These are phyloP conservation scores for Fusarium beomiforme DNA, from an alignment of 2,329 filamentous ascomycete genomes.

Conservation along the genomic window DNA sequence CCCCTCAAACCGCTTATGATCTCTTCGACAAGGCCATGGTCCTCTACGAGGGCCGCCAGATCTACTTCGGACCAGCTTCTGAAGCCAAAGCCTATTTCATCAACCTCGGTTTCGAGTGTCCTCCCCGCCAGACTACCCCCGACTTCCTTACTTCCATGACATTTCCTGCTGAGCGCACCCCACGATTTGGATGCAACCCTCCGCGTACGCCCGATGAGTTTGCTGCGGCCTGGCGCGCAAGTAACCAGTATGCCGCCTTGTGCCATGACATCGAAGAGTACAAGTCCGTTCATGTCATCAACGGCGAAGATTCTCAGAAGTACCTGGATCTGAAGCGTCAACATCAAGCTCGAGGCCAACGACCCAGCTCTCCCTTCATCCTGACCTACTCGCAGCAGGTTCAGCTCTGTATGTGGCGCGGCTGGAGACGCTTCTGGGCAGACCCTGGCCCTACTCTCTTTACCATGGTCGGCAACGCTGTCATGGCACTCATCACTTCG, in stretches of 20 bases:
- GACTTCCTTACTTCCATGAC: conserved; percentile 71
- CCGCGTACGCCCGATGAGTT: conserved; percentile 53
- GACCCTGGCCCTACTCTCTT: conserved; percentile 31
- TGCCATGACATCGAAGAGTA: conserved; percentile 47
- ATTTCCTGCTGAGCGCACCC: conserved; percentile 47
- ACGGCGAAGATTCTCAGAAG: conserved; percentile 47
- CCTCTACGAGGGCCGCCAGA: conserved; percentile 73
- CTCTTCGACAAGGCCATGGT: conserved; percentile 75
- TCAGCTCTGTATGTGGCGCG: conserved; percentile 53
- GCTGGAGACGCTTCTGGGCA: conserved; percentile 51
- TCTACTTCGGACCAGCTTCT: conserved; percentile 69
- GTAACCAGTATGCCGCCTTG: conserved; percentile 22
- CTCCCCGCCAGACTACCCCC: conserved; percentile 68
- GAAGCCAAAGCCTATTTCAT: conserved; percentile 70
- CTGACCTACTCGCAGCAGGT: conserved; percentile 59
- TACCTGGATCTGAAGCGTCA: conserved; percentile 61
- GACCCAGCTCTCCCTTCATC: conserved; percentile 59
- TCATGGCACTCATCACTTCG: conserved; percentile 21
- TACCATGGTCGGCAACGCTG: conserved; percentile 14
- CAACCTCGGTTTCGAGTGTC: conserved; percentile 70
- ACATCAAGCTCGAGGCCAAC: conserved; percentile 47
- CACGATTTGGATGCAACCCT: conserved; percentile 46
- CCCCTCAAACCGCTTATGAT: conserved; percentile 66
- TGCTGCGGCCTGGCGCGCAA: conserved; percentile 48
- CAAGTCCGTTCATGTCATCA: conserved; percentile 38